Evolutionary conservation across 2,329 filamentous ascomycete species (phyloP), one percentile per base, ranked within the genome.

Genomic region (Colletotrichum simmondsii): DNA sequence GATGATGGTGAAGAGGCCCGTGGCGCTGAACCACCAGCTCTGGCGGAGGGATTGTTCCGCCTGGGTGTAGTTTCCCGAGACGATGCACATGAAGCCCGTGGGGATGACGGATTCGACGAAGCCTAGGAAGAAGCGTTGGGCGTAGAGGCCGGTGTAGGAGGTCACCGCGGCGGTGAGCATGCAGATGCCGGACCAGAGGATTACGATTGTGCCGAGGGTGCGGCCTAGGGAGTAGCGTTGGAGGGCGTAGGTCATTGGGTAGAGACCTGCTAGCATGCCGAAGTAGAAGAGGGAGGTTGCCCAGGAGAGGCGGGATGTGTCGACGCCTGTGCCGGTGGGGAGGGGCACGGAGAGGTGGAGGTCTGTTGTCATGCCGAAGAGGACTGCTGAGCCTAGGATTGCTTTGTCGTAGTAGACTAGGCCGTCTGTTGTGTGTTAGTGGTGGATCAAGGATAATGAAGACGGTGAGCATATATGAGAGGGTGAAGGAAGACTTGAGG

Each of bases 261-360:
- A 95, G 3, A 93, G 83, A 0, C 93, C 93, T 0, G 89, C 90
- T 2, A 95, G 86, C 92, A 94, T 93, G 49, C 93, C 93, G 76
- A 95, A 94, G 83, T 95, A 95, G 84, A 95, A 95, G 77, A 94
- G 86, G 0, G 92, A 94, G 0, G 92, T 95, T 2, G 93, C 93
- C 93, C 93, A 95, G 75, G 89, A 92, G 32, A 95, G 87, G 12
- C 93, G 88, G 0, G 88, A 87, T 0, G 93, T 95, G 78, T 93
- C 89, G 19, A 88, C 88, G 65, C 19, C 70, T 49, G 42, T 8
- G 54, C 65, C 70, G 0, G 87, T 88, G 0, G 88, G 86, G 0
- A 92, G 91, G 1, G 76, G 79, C 0, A 82, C 83, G 35, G 86
- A 86, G 54, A 95, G 87, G 1, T 84, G 75, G 4, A 95, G 86